Evolutionary conservation across 768 basidiomycete genomes (phyloP), one percentile per base, ranked within the genome.

Genomic region (Saitozyma sp.): DNA sequence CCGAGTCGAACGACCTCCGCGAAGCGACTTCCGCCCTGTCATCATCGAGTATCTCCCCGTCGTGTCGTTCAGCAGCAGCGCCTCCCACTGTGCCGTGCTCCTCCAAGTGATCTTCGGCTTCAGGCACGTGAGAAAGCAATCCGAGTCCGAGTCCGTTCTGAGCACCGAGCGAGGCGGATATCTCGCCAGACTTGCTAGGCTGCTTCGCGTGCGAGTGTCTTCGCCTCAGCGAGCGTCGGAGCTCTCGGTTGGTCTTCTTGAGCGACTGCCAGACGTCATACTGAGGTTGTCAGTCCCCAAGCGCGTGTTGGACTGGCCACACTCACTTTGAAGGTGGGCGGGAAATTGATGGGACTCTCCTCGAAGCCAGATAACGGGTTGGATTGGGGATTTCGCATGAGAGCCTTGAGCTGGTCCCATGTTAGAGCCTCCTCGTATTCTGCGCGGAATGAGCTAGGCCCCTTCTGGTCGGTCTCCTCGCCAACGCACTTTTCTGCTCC

Each of bases 311-410:
- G 0, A 13, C 16, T 17, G 20, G 19, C 2, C 40, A 5, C 11
- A 62, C 65, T 61, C 53, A 94, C 89, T 68, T 96, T 96, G 84
- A 94, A 97, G 0, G 94, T 96, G 0, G 93, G 93, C 6, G 91
- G 86, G 66, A 97, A 97, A 69, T 87, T 76, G 63, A 96, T 96
- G 0, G 83, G 80, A 0, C 84, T 91, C 77, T 97, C 94, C 8
- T 81, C 71, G 71, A 96, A 96, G 8, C 91, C 92, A 14, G 82
- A 81, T 68, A 97, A 92, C 8, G 75, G 75, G 3, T 85, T 85
- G 8, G 65, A 59, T 1, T 85, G 85, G 11, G 67, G 61, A 1
- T 84, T 78, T 9, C 84, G 83, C 88, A 96, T 92, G n/a, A 89
- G 81, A 29, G 84, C 84, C 42, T 84, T 84, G 8, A 97, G 83